Percentiles rank a stretch among this genome's conserved stretches.
Evolutionary conservation across 2,329 filamentous ascomycete genomes (phyloP).

Genomic region (Graphilbum ipis-grandicollis): DNA sequence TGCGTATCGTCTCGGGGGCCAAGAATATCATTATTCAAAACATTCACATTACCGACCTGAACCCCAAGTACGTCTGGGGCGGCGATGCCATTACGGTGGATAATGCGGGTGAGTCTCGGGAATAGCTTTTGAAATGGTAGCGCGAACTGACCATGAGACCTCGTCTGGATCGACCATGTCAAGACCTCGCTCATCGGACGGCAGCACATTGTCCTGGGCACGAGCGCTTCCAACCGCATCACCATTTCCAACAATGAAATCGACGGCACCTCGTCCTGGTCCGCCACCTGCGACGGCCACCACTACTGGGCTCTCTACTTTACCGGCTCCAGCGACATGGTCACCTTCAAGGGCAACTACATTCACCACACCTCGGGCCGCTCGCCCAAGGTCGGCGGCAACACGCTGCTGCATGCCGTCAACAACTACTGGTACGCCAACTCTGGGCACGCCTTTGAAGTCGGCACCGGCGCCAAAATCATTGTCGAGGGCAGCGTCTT

Average conservation of each 20-base stretch:
- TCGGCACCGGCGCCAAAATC: neutral
- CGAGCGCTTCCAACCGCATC: neutral
- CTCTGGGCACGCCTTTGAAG: constrained; percentile 1
- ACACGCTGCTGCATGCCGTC: constrained; percentile 1
- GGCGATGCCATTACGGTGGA: constrained; percentile 1
- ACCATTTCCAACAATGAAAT: constrained; percentile 1
- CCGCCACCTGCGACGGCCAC: neutral
- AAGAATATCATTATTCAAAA: constrained; percentile 1
- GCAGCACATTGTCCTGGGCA: constrained; percentile 1
- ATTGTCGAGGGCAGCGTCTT: constrained; percentile 1
- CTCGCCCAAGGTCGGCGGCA: constrained; percentile 1
- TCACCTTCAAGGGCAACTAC: constrained; percentile 1
- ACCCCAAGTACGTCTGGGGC: constrained; percentile 1
- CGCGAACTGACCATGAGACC: neutral
- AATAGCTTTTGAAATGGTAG: too few relatives aligned
- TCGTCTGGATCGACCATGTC: constrained; percentile 1
- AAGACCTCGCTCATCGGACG: constrained; percentile 1
- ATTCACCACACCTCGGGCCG: constrained; percentile 1
- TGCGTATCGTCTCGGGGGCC: neutral
- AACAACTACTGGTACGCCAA: constrained; percentile 2
- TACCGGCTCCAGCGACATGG: neutral
- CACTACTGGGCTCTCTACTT: constrained; percentile 2
- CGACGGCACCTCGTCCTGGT: constrained; percentile 1
- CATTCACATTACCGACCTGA: constrained; percentile 1
- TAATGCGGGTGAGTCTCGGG: neutral